These are phyloP conservation scores for Plantago rigida DNA, from an alignment of 305 asterid species.

Conservation along the genomic window DNA sequence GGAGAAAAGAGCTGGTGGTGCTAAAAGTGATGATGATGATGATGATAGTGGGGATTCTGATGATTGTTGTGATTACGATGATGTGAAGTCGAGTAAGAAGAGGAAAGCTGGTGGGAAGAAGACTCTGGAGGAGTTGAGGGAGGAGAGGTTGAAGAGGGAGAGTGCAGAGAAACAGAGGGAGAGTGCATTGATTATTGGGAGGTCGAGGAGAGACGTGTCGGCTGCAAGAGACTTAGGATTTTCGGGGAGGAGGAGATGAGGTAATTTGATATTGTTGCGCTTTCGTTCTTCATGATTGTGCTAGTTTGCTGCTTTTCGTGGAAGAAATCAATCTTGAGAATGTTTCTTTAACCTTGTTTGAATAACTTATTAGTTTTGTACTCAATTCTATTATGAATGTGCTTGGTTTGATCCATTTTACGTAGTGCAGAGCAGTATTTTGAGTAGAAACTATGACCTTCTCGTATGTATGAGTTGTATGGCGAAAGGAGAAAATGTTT, in stretches of 20 bases:
- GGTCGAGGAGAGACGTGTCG: conserved; percentile 38
- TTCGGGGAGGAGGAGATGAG: conserved; percentile 52
- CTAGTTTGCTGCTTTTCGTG: no score
- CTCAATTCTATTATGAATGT: no score
- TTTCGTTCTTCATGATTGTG: not conserved
- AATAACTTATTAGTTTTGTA: no score
- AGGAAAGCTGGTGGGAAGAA: conserved; percentile 49
- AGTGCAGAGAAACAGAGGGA: conserved; percentile 64
- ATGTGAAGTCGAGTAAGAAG: conserved; percentile 20
- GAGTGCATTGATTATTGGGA: conserved; percentile 52
- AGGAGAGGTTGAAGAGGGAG: conserved; percentile 81
- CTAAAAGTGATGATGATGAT: conserved; percentile 26
- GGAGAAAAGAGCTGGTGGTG: conserved; percentile 41
- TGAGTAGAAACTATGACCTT: no score
- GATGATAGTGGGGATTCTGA: conserved; percentile 22
- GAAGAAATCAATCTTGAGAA: no score
- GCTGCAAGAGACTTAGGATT: conserved; percentile 42
- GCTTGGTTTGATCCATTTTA: no score
- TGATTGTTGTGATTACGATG: conserved; percentile 6
- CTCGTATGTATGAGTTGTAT: no score
- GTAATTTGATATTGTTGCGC: conserved; percentile 6
- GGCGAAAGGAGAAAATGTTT: no score
- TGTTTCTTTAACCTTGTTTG: no score
- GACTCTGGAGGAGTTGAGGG: conserved; percentile 74
- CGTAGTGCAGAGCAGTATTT: no score